phyloP scores from a whole-genome alignment of 176 grass and related monocot species.

The Coix lacrymajobi region DNA sequence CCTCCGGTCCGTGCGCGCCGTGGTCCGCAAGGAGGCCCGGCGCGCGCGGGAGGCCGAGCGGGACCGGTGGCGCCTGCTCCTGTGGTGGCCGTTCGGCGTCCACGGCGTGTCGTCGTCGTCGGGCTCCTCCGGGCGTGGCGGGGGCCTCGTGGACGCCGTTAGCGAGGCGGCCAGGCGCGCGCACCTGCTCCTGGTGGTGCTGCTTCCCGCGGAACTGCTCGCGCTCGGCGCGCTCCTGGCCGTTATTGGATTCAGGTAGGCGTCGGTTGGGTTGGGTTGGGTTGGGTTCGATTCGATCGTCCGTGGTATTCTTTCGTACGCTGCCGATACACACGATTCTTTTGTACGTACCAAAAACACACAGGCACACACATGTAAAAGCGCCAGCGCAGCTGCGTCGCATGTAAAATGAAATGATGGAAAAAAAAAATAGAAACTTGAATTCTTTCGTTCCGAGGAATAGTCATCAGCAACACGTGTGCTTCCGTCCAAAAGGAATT shows the following conservation, averaged over 20 bases:
- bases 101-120: slow-evolving; percentile 6
- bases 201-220: slow-evolving; percentile 55
- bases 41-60: slow-evolving; percentile 38
- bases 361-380: not conserved
- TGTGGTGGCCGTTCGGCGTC: slow-evolving; percentile 56
- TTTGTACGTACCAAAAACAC: not conserved
- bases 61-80: slow-evolving; percentile 21
- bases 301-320: not conserved
- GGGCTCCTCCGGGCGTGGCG: not conserved
- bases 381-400: not conserved
- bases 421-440: not conserved
- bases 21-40: slow-evolving; percentile 62
- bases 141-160: slow-evolving; percentile 31
- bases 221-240: slow-evolving; percentile 49
- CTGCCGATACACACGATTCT: slow-evolving; percentile 23
- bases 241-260: slow-evolving; percentile 32
- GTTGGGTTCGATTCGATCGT: not conserved
- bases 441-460: not conserved
- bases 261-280: not conserved
- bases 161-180: slow-evolving; percentile 37
- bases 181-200: slow-evolving; percentile 40
- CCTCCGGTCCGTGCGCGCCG: slow-evolving; percentile 55
- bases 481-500: not conserved
- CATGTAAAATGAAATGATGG: not conserved
- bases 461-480: not conserved